These are phyloP conservation scores for Dendrothele bispora DNA, from an alignment of 768 basidiomycete genomes.

Conservation along the genomic window DNA sequence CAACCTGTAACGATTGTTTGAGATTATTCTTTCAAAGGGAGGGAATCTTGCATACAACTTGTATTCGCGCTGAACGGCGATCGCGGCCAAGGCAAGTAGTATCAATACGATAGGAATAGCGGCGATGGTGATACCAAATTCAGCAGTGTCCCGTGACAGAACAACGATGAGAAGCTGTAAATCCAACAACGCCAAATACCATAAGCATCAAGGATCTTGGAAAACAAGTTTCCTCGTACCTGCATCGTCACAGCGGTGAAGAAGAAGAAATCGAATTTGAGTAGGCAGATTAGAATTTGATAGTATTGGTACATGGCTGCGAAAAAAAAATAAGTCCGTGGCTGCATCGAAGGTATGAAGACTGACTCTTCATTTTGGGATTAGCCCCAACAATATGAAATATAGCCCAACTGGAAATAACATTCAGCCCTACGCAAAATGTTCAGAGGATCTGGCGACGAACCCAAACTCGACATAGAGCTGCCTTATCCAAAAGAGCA, in stretches of 20 bases:
- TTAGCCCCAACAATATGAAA: slow-evolving; percentile 90
- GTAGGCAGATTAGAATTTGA: slow-evolving; percentile 82
- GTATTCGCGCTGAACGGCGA: slow-evolving; percentile 79
- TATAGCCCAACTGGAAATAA: slow-evolving; percentile 71
- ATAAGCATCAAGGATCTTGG: background rate
- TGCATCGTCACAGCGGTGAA: slow-evolving; percentile 90
- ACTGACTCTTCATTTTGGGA: slow-evolving; percentile 77
- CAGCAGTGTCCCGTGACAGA: slow-evolving; percentile 57
- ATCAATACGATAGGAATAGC: slow-evolving; percentile 80
- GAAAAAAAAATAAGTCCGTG: background rate
- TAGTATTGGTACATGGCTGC: slow-evolving; percentile 88
- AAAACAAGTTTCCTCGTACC: slow-evolving; percentile 37
- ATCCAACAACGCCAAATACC: background rate
- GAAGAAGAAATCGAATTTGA: slow-evolving; percentile 90
- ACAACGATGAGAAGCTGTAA: slow-evolving; percentile 81
- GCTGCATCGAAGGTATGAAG: background rate
- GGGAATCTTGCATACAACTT: slow-evolving; percentile 53
- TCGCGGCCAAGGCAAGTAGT: slow-evolving; percentile 61
- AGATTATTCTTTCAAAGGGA: background rate
- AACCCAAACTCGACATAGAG: slow-evolving; percentile 85
- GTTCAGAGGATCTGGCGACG: background rate
- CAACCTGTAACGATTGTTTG: slow-evolving; percentile 44
- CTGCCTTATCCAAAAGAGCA: slow-evolving; percentile 68
- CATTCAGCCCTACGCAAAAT: background rate
- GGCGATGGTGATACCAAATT: slow-evolving; percentile 80